Conservation (phyloP, 2,329 filamentous ascomycete genomes). For the Colletotrichum sp. region DNA sequence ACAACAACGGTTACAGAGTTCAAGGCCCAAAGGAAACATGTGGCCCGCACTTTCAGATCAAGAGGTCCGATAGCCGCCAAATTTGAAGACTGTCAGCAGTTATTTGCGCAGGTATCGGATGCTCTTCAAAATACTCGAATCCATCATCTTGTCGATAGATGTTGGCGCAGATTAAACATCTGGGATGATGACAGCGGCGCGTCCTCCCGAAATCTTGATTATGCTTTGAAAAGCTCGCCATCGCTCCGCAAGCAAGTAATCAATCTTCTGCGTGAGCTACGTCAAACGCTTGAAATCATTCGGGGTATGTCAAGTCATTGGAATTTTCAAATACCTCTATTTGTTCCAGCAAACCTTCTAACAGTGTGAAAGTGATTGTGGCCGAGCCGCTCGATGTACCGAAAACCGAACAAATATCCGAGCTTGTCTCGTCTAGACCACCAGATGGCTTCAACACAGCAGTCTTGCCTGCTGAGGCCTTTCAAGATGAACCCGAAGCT, state of each 20-base stretch:
- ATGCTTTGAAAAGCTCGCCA: neutral
- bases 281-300: neutral
- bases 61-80: neutral
- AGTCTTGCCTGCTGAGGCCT: too few relatives aligned
- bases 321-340: too few relatives aligned
- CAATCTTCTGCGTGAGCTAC: neutral
- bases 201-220: neutral
- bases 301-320: neutral
- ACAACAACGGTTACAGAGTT: neutral
- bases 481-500: neutral
- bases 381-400: neutral
- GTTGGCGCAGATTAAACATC: neutral
- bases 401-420: neutral
- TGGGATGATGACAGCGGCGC: neutral
- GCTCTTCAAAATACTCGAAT: neutral
- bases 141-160: neutral
- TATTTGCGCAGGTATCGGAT: neutral
- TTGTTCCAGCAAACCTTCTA: neutral
- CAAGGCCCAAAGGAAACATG: neutral
- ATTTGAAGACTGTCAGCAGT: neutral
- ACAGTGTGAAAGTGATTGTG: neutral
- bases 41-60: neutral
- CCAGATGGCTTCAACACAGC: neutral
- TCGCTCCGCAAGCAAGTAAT: neutral
- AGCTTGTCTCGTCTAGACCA: neutral